Base-by-base conservation (phyloP, 2,329 filamentous ascomycete species). In the Arthrobotrys entomopaga region DNA sequence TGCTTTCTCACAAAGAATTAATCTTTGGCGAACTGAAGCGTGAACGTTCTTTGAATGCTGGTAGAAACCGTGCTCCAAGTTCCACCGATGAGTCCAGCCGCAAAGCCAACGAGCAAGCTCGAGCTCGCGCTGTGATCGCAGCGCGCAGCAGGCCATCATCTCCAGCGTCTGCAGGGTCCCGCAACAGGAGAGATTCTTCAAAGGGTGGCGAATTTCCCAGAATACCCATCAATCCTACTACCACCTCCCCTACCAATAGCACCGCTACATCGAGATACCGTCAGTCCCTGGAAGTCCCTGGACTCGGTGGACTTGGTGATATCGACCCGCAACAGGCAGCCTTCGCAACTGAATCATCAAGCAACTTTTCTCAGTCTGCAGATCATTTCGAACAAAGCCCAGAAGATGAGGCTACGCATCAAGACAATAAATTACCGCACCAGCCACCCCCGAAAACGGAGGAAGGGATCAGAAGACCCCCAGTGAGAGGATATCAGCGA, bases 1-100 rank as follows among this genome's bases (percentile, higher is more conserved):
- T 99, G 11, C 95, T 99, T 80, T 87, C 90, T 6, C 90, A 98
- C 84, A 99, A 99, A 82, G 92, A 97, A 75, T 87, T 91, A 75
- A 97, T 99, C 80, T 99, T 99, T 82, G 91, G 90, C 77, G 95
- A 97, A 81, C 86, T 99, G 76, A 99, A 99, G 85, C 93, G 95
- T 78, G 91, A 93, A 80, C 92, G 90, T 49, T 87, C 87, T 8
- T 85, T 91, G 16, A 88, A 84, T 56, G 83, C 82, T 76, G 86
- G 85, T 78, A 89, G 92, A 48, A 90, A 91, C 22, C 90, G 95
- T 54, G 93, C 93, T 29, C 91, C 97, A 79, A 96, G 92, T 81
- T 67, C 63, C 20, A 96, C 93, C 0, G 93, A 99, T 80, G 95
- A 99, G 84, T 96, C 92, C 83, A 96, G 96, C 82, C 90, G 95